phyloP scores from a whole-genome alignment of 2,329 filamentous ascomycete genomes.

The Bipolaris bicolor region DNA sequence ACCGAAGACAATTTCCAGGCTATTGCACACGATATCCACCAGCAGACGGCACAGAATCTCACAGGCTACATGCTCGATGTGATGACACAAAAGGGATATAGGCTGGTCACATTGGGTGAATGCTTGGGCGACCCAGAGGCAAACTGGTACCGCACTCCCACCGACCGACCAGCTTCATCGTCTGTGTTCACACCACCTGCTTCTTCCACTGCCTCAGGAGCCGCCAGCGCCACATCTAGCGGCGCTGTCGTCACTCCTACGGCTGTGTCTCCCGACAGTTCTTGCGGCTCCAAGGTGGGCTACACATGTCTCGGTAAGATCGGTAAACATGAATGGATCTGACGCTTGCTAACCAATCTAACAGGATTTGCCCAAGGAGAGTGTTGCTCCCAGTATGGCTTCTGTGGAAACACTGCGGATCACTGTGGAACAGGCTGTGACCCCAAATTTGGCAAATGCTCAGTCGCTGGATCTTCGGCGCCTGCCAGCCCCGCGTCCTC shows the following conservation, averaged over 20 bases:
- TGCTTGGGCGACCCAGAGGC: slow-evolving; percentile 52
- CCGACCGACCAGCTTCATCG: slow-evolving; percentile 16
- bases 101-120: slow-evolving; percentile 54
- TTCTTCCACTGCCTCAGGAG: slow-evolving; percentile 22
- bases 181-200: slow-evolving; percentile 17
- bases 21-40: slow-evolving; percentile 59
- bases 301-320: slow-evolving; percentile 26
- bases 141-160: slow-evolving; percentile 55
- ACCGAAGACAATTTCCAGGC: slow-evolving; percentile 53
- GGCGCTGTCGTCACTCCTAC: slow-evolving; percentile 11
- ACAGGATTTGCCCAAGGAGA: slow-evolving; percentile 44
- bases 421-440: slow-evolving; percentile 40
- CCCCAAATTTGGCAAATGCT: slow-evolving; percentile 31
- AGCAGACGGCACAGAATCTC: slow-evolving; percentile 52
- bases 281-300: slow-evolving; percentile 28
- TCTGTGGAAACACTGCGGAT: slow-evolving; percentile 41
- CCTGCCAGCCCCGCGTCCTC: no score
- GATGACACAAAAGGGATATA: slow-evolving; percentile 47
- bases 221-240: slow-evolving; percentile 13
- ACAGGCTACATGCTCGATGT: slow-evolving; percentile 52
- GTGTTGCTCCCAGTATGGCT: slow-evolving; percentile 47
- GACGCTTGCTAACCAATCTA: background rate
- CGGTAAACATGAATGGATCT: background rate
- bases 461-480: background rate
- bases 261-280: slow-evolving; percentile 16